phyloP scores from a whole-genome alignment of 176 grass and related monocot genomes.

The Aegilops sharonensis region DNA sequence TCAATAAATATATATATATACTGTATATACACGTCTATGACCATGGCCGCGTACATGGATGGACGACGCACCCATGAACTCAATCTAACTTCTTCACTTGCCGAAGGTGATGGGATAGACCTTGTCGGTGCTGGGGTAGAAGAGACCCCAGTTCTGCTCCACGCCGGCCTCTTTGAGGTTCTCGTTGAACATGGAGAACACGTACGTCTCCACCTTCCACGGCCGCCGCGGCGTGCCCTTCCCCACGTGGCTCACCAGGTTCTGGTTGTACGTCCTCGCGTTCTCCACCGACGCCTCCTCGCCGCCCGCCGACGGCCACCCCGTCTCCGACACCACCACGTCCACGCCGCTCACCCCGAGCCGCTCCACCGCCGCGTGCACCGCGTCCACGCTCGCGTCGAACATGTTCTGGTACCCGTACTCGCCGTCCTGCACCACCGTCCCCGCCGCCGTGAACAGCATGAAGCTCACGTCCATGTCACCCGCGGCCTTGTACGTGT shows the following conservation, averaged over 20 bases:
- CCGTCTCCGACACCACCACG: conserved; percentile 60
- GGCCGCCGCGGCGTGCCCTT: conserved; percentile 56
- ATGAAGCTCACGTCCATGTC: conserved; percentile 43
- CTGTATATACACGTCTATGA: not conserved
- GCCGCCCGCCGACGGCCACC: conserved; percentile 55
- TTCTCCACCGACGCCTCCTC: conserved; percentile 27
- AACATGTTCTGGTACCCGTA: conserved; percentile 65
- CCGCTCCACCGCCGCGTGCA: conserved; percentile 50
- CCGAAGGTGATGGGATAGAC: conserved; percentile 51
- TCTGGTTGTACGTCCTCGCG: conserved; percentile 65
- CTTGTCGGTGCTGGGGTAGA: conserved; percentile 42
- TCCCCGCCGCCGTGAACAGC: conserved; percentile 38
- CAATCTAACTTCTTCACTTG: not conserved
- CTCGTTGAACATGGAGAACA: conserved; percentile 82
- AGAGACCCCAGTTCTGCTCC: conserved; percentile 59
- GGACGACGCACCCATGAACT: no score
- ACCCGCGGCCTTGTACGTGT: not conserved
- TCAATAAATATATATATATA: not conserved
- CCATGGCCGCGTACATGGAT: not conserved
- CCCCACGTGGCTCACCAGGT: conserved; percentile 44
- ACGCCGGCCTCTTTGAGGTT: conserved; percentile 31
- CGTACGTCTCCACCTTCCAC: conserved; percentile 43
- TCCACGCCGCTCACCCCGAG: conserved; percentile 24
- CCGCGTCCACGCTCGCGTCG: conserved; percentile 48
- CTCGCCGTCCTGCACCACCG: conserved; percentile 45